These are phyloP conservation scores for Blastobotrys malaysiensis DNA, from an alignment of 1,139 yeast species.

Conservation along the genomic window DNA sequence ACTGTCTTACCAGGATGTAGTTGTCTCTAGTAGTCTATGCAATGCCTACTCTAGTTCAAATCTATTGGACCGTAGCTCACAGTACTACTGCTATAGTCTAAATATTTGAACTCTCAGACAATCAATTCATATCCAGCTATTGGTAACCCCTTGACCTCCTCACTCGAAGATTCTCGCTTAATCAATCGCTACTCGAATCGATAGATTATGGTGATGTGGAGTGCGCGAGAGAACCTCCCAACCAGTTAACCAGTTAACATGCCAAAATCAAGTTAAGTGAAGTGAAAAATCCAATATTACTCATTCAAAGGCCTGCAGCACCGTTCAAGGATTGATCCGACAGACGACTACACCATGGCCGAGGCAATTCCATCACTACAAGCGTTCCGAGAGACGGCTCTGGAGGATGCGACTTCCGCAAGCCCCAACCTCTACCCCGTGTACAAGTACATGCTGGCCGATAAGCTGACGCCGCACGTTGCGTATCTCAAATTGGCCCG, in stretches of 20 bases:
- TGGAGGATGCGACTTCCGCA: slow-evolving; percentile 3
- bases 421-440: slow-evolving; percentile 65
- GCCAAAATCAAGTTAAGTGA: too few relatives aligned
- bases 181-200: too few relatives aligned
- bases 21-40: too few relatives aligned
- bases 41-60: too few relatives aligned
- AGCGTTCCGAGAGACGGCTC: slow-evolving; percentile 9
- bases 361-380: slow-evolving; percentile 5
- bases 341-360: slow-evolving; percentile 3
- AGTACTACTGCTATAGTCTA: too few relatives aligned
- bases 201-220: background rate
- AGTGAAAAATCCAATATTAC: background rate
- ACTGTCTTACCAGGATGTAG: too few relatives aligned
- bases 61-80: too few relatives aligned
- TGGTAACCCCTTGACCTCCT: too few relatives aligned
- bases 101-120: too few relatives aligned
- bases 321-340: background rate
- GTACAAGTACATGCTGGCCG: slow-evolving; percentile 66
- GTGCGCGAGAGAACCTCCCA: background rate
- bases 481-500: slow-evolving; percentile 82
- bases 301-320: background rate
- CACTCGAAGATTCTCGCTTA: too few relatives aligned
- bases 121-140: too few relatives aligned
- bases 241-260: background rate
- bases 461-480: slow-evolving; percentile 78